A percentile compares a stretch with the other conserved stretches of the same genome.
Conservation (phyloP, 176 grass and related monocot genomes). For the Carex pumila region DNA sequence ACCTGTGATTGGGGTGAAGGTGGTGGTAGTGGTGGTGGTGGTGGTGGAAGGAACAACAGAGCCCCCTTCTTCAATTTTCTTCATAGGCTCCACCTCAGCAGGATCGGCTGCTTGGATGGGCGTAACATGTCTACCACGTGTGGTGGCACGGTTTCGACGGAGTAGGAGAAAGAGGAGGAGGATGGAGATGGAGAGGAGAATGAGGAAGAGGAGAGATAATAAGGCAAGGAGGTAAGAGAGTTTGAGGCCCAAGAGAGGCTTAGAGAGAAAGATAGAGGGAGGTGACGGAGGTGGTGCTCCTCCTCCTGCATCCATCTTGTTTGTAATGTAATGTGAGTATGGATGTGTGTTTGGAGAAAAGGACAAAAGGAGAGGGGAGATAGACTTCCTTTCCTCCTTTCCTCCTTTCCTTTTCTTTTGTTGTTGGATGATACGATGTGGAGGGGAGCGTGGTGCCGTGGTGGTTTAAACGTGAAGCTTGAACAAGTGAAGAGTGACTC, state of each 20-base stretch:
- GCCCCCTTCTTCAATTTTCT: neutral
- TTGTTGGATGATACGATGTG: neutral
- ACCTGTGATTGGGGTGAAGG: slow-evolving; percentile 24
- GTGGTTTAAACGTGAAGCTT: no score
- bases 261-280: slow-evolving; percentile 10
- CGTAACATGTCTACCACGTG: neutral
- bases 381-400: no score
- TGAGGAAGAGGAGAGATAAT: slow-evolving; percentile 32
- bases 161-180: slow-evolving; percentile 19
- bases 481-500: no score
- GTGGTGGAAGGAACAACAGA: neutral
- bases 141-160: neutral
- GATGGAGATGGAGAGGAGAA: neutral
- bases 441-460: no score
- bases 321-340: neutral
- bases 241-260: slow-evolving; percentile 15
- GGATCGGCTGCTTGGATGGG: neutral
- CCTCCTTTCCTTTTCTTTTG: neutral
- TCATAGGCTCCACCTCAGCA: slow-evolving; percentile 25
- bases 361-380: neutral
- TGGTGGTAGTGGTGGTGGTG: slow-evolving; percentile 1
- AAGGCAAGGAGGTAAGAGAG: slow-evolving; percentile 1
- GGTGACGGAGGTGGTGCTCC: slow-evolving; percentile 14
- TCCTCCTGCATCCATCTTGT: slow-evolving; percentile 35
- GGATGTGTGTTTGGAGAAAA: neutral